These are phyloP conservation scores for Pythium insidiosum DNA, from an alignment of 352 stramenopile species.

Conservation along the genomic window DNA sequence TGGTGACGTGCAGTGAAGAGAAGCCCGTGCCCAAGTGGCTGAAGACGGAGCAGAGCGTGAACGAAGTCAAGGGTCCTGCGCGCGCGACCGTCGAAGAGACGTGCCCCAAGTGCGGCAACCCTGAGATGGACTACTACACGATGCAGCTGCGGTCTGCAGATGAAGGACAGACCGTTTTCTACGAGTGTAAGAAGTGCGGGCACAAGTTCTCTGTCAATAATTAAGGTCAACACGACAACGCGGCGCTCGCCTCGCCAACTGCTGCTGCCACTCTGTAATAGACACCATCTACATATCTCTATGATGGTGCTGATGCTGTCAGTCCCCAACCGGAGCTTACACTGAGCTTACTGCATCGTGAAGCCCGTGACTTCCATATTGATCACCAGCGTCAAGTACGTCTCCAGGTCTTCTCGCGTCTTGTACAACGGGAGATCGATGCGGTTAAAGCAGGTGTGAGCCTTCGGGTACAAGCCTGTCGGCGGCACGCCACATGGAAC, in stretches of 20 bases:
- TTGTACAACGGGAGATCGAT: constrained; percentile 79
- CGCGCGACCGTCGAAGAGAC: constrained; percentile 96
- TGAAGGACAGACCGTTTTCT: constrained; percentile 99
- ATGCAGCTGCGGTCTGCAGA: constrained; percentile 98
- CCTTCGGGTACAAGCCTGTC: constrained; percentile 69
- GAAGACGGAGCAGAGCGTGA: constrained; percentile 58
- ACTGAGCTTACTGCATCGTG: constrained; percentile 95
- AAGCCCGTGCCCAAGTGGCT: constrained; percentile 80
- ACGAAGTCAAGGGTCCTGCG: constrained; percentile 79
- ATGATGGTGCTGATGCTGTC: too few species aligned
- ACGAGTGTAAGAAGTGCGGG: constrained; percentile 98
- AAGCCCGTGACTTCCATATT: constrained; percentile 97
- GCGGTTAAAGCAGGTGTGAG: constrained; percentile 86
- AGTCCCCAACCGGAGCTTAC: too few species aligned
- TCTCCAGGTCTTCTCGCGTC: constrained; percentile 79
- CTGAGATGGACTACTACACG: constrained; percentile 99
- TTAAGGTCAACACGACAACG: constrained; percentile 24
- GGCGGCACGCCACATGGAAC: constrained; percentile 70
- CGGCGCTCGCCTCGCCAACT: too few species aligned
- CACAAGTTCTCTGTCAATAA: constrained; percentile 88
- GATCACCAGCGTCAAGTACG: constrained; percentile 96
- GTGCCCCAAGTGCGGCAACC: constrained; percentile 96
- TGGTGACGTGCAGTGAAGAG: constrained; percentile 68
- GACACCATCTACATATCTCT: too few species aligned
- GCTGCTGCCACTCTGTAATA: too few species aligned